Evolutionary conservation across 2,329 filamentous ascomycete species (phyloP), one percentile per base, ranked within the genome.

Genomic region (Aspergillus hortae): DNA sequence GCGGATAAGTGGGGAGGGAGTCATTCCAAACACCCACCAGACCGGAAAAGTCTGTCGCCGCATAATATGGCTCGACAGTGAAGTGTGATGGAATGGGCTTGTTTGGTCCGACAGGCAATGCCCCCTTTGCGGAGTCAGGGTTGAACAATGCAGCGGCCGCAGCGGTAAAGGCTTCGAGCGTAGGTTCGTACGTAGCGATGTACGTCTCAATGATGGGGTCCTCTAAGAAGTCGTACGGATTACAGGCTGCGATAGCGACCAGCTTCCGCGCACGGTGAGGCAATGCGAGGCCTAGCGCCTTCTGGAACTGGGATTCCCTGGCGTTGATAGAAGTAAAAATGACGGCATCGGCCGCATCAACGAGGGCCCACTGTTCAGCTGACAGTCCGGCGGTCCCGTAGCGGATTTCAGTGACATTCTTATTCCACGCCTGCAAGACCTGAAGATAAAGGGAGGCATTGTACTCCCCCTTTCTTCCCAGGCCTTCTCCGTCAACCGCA

Each of bases 151-250:
- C 60, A 44, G 69, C 61, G 3, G 67, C 60, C 6, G 72, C 73
- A 9, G 71, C 67, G 17, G 62, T 57, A 50, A 76, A 77, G 3
- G 74, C 74, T 43, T 73, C 71, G 11, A 67, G 46, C 0, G 72
- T 77, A 12, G 74, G 74, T 46, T 77, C 74, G 47, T 77, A 76
- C 5, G 71, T 76, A 5, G 72, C 59, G 32, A 77, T 65, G 46
- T 76, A 76, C 15, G 74, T 76, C 47, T 65, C 64, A 27, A 74
- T 63, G 6, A 57, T 58, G 1, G 53, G 51, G 9, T 67, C 66
- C 19, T 73, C 64, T 4, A 77, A 58, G 23, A 77, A 75, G 53
- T 77, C 75, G 49, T 76, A 77, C 2, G 74, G 74, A 55, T 67
- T 72, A 51, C 72, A 74, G 4, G 70, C 72, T 27, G 73, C 74